Conservation (phyloP, 2,329 filamentous ascomycete species). For the Penicillium griseofulvum region DNA sequence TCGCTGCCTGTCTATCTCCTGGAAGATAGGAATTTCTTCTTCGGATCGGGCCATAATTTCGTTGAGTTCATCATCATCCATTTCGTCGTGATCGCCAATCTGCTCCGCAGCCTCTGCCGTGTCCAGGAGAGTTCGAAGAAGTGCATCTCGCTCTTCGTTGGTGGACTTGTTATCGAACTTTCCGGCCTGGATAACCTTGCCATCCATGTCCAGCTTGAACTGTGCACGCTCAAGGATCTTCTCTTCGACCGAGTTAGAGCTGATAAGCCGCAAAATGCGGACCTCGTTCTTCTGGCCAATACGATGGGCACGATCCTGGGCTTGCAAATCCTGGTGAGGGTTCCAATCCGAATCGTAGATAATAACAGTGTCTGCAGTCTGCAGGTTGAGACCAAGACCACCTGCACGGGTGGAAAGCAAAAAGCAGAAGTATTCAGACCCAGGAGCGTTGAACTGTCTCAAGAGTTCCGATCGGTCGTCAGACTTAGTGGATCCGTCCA, state of each 20-base stretch:
- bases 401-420: constrained; percentile 96
- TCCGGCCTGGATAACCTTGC: constrained; percentile 98
- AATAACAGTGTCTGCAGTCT: constrained; percentile 97
- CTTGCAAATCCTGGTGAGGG: constrained; percentile 97
- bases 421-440: constrained; percentile 96
- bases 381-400: constrained; percentile 94
- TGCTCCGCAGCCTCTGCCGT: constrained; percentile 66
- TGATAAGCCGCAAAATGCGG: constrained; percentile 91
- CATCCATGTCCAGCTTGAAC: constrained; percentile 98
- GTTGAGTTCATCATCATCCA: constrained; percentile 98
- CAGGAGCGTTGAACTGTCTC: constrained; percentile 80
- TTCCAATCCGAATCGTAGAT: constrained; percentile 99
- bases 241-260: constrained; percentile 94
- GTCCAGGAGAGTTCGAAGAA: constrained; percentile 90
- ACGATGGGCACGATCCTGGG: constrained; percentile 99
- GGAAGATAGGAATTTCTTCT: constrained; percentile 73
- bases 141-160: constrained; percentile 94
- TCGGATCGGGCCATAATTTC: constrained; percentile 88
- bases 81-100: constrained; percentile 87
- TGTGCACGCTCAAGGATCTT: constrained; percentile 96
- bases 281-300: constrained; percentile 99
- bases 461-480: constrained; percentile 93
- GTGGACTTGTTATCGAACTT: constrained; percentile 99
- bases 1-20: constrained; percentile 77
- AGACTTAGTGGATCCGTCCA: constrained; percentile 96